Evolutionary conservation across 306 rosid genomes (phyloP), one percentile per base, ranked within the genome.

Genomic region (Vigna mungo): DNA sequence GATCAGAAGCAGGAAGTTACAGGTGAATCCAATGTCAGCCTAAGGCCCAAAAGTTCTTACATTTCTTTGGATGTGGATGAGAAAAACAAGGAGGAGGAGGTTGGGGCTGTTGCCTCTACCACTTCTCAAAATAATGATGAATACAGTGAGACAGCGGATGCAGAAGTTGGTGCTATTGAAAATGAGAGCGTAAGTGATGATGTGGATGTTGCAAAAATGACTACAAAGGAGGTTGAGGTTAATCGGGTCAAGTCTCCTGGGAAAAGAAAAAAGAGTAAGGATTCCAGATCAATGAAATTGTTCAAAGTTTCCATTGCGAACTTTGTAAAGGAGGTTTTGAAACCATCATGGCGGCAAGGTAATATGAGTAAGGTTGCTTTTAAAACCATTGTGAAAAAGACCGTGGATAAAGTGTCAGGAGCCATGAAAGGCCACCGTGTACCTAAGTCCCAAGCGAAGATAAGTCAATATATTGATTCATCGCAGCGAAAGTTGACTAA

Each of bases 341-440:
- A 95, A 84, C 98, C 97, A 20, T 95, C 98, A 39, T 95, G 98
- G 98, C 85, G 92, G 67, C 97, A 95, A 87, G 97, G 98, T 76
- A 92, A 95, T 84, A 95, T 95, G 98, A 95, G 98, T 87, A 92
- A 95, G 89, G 98, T 92, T 78, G 97, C 98, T 60, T 92, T 95
- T 80, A 95, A 95, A 86, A 95, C 97, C 74, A 95, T 95, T 81
- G 98, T 95, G 41, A 95, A 92, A 82, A 95, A 95, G 91, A 95
- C 97, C 54, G 98, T 95, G 59, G 97, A 95, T 82, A 95, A 90
- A 92, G 98, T 95, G 52, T 89, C 97, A 18, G 98, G 97, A 81
- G 96, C 98, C 81, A 95, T 92, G 97, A 95, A 89, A 88, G 94
- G 90, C 78, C 96, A 89, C 62, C 95, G 85, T 66, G 66, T 92